Conservation (phyloP, 805 yeast species). For the Metschnikowia cubensis region DNA sequence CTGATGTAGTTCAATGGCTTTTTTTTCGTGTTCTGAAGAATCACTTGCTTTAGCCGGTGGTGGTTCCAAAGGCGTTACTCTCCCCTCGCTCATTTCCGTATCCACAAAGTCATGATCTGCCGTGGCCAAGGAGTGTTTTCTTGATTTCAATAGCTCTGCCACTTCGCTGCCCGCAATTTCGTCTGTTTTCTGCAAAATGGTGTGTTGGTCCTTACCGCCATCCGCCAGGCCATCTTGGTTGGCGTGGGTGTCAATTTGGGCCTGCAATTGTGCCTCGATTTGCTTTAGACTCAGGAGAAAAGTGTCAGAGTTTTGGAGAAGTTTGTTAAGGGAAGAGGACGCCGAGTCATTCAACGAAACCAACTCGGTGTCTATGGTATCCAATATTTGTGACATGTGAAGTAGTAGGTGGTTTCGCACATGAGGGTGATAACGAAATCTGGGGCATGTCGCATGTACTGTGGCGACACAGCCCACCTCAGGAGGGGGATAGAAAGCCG, state of each 20-base stretch:
- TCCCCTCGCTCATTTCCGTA: background rate
- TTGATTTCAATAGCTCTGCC: background rate
- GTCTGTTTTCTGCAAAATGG: background rate
- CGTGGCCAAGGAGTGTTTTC: background rate
- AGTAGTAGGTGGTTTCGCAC: background rate
- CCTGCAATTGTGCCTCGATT: constrained; percentile 22
- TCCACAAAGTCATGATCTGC: constrained; percentile 2
- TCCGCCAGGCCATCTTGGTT: background rate
- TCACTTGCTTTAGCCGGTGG: background rate
- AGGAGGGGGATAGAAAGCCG: too few species aligned
- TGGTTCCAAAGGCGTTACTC: background rate
- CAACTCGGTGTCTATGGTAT: constrained; percentile 26
- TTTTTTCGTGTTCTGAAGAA: background rate
- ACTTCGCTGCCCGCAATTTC: background rate
- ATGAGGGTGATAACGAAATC: constrained; percentile 2
- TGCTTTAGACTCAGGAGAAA: constrained; percentile 23
- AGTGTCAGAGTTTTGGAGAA: constrained; percentile 22
- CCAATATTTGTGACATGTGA: constrained; percentile 22
- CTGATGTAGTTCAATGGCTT: background rate
- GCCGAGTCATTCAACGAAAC: constrained; percentile 23
- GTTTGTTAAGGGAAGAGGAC: constrained; percentile 14
- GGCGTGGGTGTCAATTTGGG: constrained; percentile 8
- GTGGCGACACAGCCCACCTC: background rate
- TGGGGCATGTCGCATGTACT: constrained; percentile 8
- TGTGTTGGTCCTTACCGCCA: background rate